phyloP scores from a whole-genome alignment of 805 yeast genomes.

The Lipomyces orientalis region DNA sequence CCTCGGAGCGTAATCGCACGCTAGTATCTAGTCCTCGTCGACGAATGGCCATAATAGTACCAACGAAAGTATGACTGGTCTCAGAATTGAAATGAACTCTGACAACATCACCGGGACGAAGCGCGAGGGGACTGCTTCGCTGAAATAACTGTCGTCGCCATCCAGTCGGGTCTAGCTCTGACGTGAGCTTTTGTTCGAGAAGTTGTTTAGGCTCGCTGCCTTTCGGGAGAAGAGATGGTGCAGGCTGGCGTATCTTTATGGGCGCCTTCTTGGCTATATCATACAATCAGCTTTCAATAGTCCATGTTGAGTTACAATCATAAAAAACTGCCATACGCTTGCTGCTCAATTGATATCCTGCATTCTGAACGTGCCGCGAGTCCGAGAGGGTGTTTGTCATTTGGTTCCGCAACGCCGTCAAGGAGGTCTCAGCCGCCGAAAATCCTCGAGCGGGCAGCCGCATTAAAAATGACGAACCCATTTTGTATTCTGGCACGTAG shows the following conservation, averaged over 20 bases:
- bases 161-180: constrained; percentile 71
- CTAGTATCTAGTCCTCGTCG: constrained; percentile 75
- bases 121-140: constrained; percentile 53
- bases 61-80: constrained; percentile 63
- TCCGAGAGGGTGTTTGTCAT: background rate
- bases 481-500: background rate
- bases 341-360: constrained; percentile 22
- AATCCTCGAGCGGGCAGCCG: constrained; percentile 6
- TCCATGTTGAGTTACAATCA: background rate
- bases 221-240: constrained; percentile 28
- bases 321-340: constrained; percentile 12
- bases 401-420: constrained; percentile 11
- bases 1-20: constrained; percentile 79
- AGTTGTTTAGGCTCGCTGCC: constrained; percentile 49
- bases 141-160: constrained; percentile 63
- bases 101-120: constrained; percentile 83
- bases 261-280: constrained; percentile 14
- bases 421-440: constrained; percentile 10
- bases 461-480: constrained; percentile 2
- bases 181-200: constrained; percentile 57
- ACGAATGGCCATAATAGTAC: constrained; percentile 78
- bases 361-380: constrained; percentile 12
- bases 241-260: constrained; percentile 15
- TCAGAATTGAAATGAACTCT: constrained; percentile 69
- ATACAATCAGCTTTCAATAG: background rate